Conservation (phyloP, 371 early-diverging fungal species). For the Homolaphlyctis polyrhiza region DNA sequence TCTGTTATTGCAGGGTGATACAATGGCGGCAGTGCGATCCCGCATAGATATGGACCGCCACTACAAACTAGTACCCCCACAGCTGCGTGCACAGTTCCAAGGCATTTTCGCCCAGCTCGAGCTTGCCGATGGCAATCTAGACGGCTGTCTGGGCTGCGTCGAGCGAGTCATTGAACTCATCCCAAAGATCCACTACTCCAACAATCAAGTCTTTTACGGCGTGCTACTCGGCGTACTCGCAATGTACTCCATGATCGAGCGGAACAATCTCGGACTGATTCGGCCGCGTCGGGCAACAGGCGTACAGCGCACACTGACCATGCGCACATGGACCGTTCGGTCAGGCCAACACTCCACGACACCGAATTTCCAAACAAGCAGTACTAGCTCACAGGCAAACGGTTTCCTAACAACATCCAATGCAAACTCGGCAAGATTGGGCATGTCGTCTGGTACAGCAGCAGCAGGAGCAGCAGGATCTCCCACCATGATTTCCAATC, state of each 20-base stretch:
- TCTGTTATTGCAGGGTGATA: background rate
- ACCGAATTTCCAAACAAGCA: no score
- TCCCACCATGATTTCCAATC: no score
- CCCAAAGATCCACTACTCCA: conserved; percentile 8
- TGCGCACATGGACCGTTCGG: no score
- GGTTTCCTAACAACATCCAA: background rate
- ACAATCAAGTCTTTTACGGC: conserved; percentile 8
- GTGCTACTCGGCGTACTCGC: conserved; percentile 5
- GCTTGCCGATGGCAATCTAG: background rate
- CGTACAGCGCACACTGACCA: background rate
- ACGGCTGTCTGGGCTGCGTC: background rate
- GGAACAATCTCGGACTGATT: background rate
- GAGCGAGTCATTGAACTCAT: conserved; percentile 1
- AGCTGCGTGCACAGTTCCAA: background rate
- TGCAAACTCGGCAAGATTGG: no score
- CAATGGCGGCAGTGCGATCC: background rate
- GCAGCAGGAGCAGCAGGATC: no score
- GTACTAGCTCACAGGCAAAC: no score
- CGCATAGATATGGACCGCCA: background rate
- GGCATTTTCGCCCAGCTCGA: conserved; percentile 5
- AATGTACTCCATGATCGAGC: conserved; percentile 7
- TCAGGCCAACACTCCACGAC: no score
- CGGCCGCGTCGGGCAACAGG: background rate
- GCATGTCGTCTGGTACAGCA: no score
- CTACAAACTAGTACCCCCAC: background rate